Base-by-base conservation (phyloP, 2,329 filamentous ascomycete genomes). In the Grosmannia clavigera region DNA sequence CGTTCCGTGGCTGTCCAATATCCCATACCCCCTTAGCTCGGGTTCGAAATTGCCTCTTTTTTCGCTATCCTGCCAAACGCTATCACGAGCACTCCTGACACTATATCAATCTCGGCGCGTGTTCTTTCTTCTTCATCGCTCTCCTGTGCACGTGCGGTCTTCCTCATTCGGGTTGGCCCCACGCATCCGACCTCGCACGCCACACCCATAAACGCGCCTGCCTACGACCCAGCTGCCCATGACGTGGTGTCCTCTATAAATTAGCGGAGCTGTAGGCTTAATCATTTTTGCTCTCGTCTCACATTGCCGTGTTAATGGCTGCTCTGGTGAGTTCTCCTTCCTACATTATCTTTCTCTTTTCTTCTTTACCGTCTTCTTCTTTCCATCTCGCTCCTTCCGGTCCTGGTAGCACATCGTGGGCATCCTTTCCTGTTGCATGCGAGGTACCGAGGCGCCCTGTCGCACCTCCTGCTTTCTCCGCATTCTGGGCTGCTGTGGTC, bases 271-370 rank as follows among this genome's bases (percentile, higher is more conserved):
- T 38, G 27, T n/a, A 27, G 25, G n/a, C 11, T 48, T 33, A 7
- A 35, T 52, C 27, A 29, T 31, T 43, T 9, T 48, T 29, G 38
- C 38, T 5, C 38, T 33, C 27, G 1, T 11, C 11, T 38, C 22
- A 25, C n/a, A 1, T 10, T 25, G 25, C 31, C 35, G 35, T 40
- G 43, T 59, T 43, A 35, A 61, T 61, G 59, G 59, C 59, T 50
- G 59, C 59, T n/a, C 22, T 61, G 27, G 59, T 61, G 51, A 58
- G 59, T 60, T 9, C 5, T 48, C 12, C 40, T 31, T 16, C 14
- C 14, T 14, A 11, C 31, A n/a, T 33, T 46, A 19, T 55, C 22
- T 40, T n/a, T 11, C 22, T 46, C 12, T 43, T 16, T 53, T n/a
- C 11, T 46, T 61, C 38, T 54, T 35, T 25, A 12, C 53, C 40